These are phyloP conservation scores for Chaetomium tenue DNA, from an alignment of 495 filamentous ascomycete species.

Conservation along the genomic window DNA sequence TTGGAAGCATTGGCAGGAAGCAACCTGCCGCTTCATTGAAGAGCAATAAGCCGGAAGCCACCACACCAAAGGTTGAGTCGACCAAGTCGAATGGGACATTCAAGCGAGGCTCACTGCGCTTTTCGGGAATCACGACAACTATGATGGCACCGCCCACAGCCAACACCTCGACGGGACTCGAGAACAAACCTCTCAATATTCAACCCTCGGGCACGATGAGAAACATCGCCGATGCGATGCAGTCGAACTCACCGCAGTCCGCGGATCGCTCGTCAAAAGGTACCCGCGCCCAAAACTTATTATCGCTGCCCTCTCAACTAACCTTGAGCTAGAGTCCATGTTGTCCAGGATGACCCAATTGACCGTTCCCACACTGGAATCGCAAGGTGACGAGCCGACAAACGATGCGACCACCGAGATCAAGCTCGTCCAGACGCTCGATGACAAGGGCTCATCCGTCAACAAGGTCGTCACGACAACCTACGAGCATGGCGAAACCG, in stretches of 20 bases:
- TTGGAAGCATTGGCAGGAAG: slow-evolving; percentile 33
- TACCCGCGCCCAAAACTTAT: not conserved
- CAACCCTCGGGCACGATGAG: not conserved
- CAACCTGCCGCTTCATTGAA: slow-evolving; percentile 21
- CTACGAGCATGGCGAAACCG: not conserved
- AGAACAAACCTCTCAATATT: not conserved
- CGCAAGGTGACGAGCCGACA: not conserved
- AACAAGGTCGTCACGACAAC: not conserved
- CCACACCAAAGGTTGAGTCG: not conserved
- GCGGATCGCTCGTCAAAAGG: slow-evolving; percentile 27
- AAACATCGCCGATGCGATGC: not conserved
- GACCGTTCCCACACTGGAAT: slow-evolving; percentile 32
- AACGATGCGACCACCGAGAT: not conserved
- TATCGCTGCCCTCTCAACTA: not conserved
- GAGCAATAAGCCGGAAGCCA: slow-evolving; percentile 28
- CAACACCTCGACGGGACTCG: not conserved
- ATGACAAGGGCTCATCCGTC: not conserved
- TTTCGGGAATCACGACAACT: not conserved
- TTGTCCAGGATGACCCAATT: slow-evolving; percentile 43
- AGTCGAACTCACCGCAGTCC: not conserved
- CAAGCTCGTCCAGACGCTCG: not conserved
- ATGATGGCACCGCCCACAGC: not conserved
- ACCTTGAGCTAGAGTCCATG: slow-evolving; percentile 38
- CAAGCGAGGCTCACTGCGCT: slow-evolving; percentile 16
- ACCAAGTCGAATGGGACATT: not conserved